These are phyloP conservation scores for Schizophyllum commune DNA, from an alignment of 1,284 basidiomycete species.

Conservation along the genomic window DNA sequence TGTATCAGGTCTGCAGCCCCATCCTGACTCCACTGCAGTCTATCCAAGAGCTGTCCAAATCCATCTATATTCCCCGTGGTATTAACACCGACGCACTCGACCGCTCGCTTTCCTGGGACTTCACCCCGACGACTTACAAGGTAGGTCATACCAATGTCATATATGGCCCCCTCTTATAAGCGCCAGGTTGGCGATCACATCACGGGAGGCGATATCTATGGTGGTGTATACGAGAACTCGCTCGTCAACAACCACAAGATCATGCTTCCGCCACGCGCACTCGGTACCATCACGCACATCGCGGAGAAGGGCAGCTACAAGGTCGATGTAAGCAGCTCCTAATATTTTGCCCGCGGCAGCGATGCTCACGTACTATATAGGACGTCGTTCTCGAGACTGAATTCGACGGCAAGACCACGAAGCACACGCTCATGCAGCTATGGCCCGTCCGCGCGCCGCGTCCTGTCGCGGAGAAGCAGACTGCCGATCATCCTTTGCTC, in stretches of 20 bases:
- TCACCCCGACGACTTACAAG: conserved; percentile 80
- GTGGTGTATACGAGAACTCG: conserved; percentile 95
- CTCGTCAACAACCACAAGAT: conserved; percentile 96
- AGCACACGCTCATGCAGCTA: conserved; percentile 95
- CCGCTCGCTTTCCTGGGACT: conserved; percentile 90
- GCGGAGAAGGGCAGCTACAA: conserved; percentile 94
- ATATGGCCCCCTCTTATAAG: conserved; percentile 1
- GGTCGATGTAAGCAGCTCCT: conserved; percentile 62
- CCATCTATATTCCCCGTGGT: conserved; percentile 97
- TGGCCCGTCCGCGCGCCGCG: conserved; percentile 99
- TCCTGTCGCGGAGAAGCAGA: conserved; percentile 91
- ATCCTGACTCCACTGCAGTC: conserved; percentile 40
- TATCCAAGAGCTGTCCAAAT: conserved; percentile 94
- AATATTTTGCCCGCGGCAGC: conserved; percentile 4
- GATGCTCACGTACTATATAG: conserved; percentile 30
- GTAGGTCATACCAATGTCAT: conserved; percentile 26
- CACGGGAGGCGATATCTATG: conserved; percentile 94
- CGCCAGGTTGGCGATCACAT: conserved; percentile 89
- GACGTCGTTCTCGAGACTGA: conserved; percentile 96
- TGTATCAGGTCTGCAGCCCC: conserved; percentile 6
- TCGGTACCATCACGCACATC: conserved; percentile 92
- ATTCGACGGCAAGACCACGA: conserved; percentile 91
- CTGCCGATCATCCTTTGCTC: conserved; percentile 86
- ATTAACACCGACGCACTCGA: conserved; percentile 97
- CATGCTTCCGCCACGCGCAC: conserved; percentile 89